Evolutionary conservation across 2,329 filamentous ascomycete genomes (phyloP).

Genomic region (Torrubiella hemipterigena): DNA sequence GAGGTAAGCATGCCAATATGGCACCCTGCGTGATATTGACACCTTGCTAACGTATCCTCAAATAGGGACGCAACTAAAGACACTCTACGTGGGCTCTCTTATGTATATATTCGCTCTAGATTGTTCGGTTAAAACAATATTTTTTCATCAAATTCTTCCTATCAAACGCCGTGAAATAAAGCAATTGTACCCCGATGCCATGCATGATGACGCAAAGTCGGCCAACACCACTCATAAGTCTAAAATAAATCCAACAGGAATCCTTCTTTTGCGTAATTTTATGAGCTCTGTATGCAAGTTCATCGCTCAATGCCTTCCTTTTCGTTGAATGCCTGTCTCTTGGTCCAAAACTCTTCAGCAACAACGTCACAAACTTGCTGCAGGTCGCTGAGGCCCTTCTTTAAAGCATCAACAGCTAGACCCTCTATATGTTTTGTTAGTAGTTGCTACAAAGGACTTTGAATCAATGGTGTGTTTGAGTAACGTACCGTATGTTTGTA

Average conservation of each 20-base stretch:
- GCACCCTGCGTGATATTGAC: neutral
- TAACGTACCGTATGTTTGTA: conserved; percentile 86
- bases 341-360: conserved; percentile 70
- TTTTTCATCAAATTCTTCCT: neutral
- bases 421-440: conserved; percentile 42
- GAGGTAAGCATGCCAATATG: conserved; percentile 50
- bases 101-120: conserved; percentile 18
- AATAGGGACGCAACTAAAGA: conserved; percentile 44
- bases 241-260: neutral
- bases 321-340: conserved; percentile 27
- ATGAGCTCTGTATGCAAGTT: conserved; percentile 3
- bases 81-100: conserved; percentile 10
- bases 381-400: conserved; percentile 81
- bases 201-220: neutral
- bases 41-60: conserved; percentile 9
- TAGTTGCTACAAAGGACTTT: no score
- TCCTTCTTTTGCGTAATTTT: no score
- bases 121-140: no score
- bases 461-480: no score
- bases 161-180: neutral
- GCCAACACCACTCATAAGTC: neutral
- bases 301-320: conserved; percentile 20
- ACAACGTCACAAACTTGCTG: conserved; percentile 91
- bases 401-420: conserved; percentile 71
- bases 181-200: neutral